Evolutionary conservation across 768 basidiomycete species (phyloP).

Genomic region (Tephrocybe sp.): DNA sequence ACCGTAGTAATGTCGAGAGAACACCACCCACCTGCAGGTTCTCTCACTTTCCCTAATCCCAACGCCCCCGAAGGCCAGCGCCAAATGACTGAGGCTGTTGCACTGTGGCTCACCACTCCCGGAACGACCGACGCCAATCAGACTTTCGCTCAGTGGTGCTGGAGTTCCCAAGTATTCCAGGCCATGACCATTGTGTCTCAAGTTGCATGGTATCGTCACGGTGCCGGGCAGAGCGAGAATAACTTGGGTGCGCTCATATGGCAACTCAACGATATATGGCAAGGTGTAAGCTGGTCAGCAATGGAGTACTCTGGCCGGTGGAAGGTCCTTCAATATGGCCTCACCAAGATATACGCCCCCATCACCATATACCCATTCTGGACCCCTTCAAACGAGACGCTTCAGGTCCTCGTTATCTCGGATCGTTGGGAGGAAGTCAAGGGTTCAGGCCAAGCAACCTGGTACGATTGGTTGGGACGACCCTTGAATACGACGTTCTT

Average conservation of each 20-base stretch:
- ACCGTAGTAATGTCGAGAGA: conserved; percentile 54
- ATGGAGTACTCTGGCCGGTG: conserved; percentile 58
- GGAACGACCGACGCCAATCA: conserved; percentile 46
- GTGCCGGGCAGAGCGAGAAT: conserved; percentile 56
- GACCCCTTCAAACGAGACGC: conserved; percentile 43
- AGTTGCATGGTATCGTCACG: conserved; percentile 56
- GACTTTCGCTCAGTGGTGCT: conserved; percentile 65
- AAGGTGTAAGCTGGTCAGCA: conserved; percentile 53
- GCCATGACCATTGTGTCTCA: conserved; percentile 58
- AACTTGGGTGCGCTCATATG: conserved; percentile 58
- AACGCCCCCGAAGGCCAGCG: conserved; percentile 51
- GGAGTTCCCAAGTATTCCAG: conserved; percentile 61
- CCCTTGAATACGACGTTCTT: conserved; percentile 34
- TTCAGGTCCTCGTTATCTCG: conserved; percentile 50
- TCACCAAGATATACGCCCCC: conserved; percentile 43
- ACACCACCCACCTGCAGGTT: conserved; percentile 54
- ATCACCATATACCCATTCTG: conserved; percentile 56
- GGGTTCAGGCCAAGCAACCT: conserved; percentile 48
- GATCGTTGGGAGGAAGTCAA: conserved; percentile 47
- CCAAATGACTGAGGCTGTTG: conserved; percentile 50
- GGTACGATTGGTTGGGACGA: conserved; percentile 55
- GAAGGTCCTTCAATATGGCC: conserved; percentile 56
- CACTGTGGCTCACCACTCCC: conserved; percentile 55
- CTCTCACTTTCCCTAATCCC: conserved; percentile 52
- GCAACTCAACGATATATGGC: conserved; percentile 64